Evolutionary conservation across 192 early-diverging fungal species (phyloP).

Genomic region (Coemansia sp.): DNA sequence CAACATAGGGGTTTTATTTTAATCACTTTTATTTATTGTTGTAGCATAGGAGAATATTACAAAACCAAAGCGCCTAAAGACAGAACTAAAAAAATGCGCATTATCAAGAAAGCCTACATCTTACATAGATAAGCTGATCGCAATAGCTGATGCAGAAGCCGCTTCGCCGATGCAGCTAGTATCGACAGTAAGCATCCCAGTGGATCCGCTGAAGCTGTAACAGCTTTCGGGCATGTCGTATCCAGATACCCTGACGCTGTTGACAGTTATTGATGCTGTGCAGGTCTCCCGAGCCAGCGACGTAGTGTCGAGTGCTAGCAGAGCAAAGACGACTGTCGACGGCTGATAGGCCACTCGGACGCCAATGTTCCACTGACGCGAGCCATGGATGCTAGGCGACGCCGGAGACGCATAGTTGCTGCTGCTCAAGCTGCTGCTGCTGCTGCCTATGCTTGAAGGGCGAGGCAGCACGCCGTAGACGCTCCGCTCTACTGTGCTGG

Average conservation of each 20-base stretch:
- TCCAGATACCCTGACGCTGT: constrained; percentile 22
- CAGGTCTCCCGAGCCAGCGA: not conserved
- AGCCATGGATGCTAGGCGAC: not conserved
- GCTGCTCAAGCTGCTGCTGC: not conserved
- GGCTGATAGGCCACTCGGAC: constrained; percentile 14
- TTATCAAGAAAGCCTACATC: too few relatives aligned
- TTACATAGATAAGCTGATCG: constrained; percentile 9
- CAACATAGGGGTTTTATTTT: not conserved
- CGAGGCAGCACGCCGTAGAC: constrained; percentile 28
- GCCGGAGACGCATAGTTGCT: not conserved
- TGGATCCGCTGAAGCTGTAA: constrained; percentile 10
- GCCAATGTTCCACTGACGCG: constrained; percentile 27
- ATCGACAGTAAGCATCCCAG: constrained; percentile 8
- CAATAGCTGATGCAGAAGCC: not conserved
- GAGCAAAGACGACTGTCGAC: constrained; percentile 6
- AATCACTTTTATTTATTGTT: too few relatives aligned
- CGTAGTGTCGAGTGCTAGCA: constrained; percentile 12
- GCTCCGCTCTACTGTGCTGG: constrained; percentile 17
- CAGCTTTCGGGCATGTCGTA: not conserved
- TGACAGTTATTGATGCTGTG: constrained; percentile 6
- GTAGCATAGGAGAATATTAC: too few relatives aligned
- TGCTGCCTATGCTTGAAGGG: not conserved
- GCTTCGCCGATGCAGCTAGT: not conserved
- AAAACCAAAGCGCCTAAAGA: too few relatives aligned
- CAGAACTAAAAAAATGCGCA: too few relatives aligned